A percentile compares a stretch with the other conserved stretches of the same genome.
phyloP scores from a whole-genome alignment of 176 grass and related monocot species.

The Chrysopogon serrulatus region DNA sequence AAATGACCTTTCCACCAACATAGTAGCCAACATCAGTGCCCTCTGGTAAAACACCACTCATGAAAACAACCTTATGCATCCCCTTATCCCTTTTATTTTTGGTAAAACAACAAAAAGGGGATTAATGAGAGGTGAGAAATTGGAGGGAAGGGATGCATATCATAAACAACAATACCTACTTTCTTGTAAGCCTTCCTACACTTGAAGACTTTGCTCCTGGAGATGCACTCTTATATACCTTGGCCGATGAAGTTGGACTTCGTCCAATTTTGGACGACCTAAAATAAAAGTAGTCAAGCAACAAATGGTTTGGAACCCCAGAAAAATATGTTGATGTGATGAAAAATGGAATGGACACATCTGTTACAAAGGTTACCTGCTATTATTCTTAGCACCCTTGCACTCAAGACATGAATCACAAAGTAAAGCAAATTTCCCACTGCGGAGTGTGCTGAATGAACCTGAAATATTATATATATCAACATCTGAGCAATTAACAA shows the following conservation, averaged over 20 bases:
- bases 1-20: constrained; percentile 74
- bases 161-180: constrained; percentile 28
- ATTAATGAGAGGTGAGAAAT: constrained; percentile 10
- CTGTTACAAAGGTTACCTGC: constrained; percentile 30
- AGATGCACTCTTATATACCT: constrained; percentile 34
- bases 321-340: neutral
- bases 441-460: constrained; percentile 28
- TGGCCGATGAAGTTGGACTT: constrained; percentile 24
- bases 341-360: constrained; percentile 5
- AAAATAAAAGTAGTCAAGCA: constrained; percentile 15
- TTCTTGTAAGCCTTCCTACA: constrained; percentile 60
- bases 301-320: neutral
- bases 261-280: constrained; percentile 32
- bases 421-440: constrained; percentile 49
- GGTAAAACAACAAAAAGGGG: constrained; percentile 10
- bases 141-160: neutral
- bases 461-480: constrained; percentile 24
- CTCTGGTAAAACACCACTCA: constrained; percentile 65
- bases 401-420: constrained; percentile 58
- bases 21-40: constrained; percentile 78
- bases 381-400: constrained; percentile 18
- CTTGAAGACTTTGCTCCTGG: constrained; percentile 37
- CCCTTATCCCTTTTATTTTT: constrained; percentile 56
- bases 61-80: constrained; percentile 73
- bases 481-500: neutral